Base-by-base conservation (phyloP, 2,329 filamentous ascomycete species). In the Rhinocladiella mackenziei region DNA sequence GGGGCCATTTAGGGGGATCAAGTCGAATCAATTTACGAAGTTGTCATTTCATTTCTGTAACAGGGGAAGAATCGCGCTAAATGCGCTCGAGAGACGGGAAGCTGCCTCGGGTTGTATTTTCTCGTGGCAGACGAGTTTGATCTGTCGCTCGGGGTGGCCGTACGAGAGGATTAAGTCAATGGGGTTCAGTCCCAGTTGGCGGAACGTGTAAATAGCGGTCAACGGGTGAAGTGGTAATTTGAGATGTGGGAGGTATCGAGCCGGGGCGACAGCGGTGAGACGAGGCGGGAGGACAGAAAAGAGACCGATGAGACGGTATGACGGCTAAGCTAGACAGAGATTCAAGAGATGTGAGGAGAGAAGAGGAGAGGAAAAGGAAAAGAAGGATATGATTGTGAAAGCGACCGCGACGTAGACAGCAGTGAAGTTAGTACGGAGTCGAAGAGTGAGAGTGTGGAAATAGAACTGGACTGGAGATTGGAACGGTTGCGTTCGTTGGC, bases 1-100 rank as follows among this genome's bases (percentile, higher is more conserved):
- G 44, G 49, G 20, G 41, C 45, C 49, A 51, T 51, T 20, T 14
- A 5, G 23, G 19, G 26, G 11, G 19, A 43, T 40, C 26, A 39
- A 42, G n/a, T 23, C 23, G 22, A 32, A 28, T 17, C 28, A 14
- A 17, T 15, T 31, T 11, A 23, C 20, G 14, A 33, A 18, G 26
- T 30, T 36, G 38, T 34, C 44, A 38, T 47, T 20, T 22, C 30
- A 22, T 8, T 18, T 10, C 22, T 34, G 38, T 23, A 14, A 13
- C 15, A 20, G 20, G 7, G 34, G 11, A 7, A 13, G 22, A 22
- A 17, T 29, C 9, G 36, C 15, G 33, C 4, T 17, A 8, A 3
- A 8, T 33, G 30, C n/a, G n/a, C n/a, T n/a, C n/a, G n/a, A n/a
- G n/a, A n/a, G n/a, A n/a, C 8, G n/a, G 17, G 10, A 41, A 15